Conservation (phyloP, 306 rosid genomes). For the Prunus kanzakura region DNA sequence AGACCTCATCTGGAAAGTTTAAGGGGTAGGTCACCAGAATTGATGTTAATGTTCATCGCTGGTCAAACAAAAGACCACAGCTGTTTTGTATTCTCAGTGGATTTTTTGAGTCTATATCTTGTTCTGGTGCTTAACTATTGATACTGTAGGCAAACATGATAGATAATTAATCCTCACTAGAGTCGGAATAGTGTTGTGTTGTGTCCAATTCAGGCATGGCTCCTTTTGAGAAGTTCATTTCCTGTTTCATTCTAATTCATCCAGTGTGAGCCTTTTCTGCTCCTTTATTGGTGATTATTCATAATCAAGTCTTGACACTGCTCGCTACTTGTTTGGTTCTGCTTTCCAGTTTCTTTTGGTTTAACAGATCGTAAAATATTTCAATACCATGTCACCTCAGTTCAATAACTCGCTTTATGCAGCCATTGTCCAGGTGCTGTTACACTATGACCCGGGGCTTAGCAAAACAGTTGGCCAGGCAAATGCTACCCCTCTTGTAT, state of each 20-base stretch:
- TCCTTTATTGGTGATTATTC: background rate
- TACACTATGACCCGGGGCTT: conserved; percentile 63
- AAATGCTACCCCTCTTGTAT: conserved; percentile 75
- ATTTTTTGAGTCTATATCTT: no score
- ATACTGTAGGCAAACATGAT: no score
- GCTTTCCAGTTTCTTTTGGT: no score
- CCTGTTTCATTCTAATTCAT: background rate
- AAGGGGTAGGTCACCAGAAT: no score
- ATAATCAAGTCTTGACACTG: background rate
- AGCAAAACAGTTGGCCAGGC: conserved; percentile 75
- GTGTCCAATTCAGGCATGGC: no score
- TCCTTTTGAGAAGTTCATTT: background rate
- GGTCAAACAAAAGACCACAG: background rate
- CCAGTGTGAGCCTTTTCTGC: background rate
- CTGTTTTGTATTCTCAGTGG: background rate
- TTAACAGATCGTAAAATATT: background rate
- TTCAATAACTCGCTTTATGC: conserved; percentile 17
- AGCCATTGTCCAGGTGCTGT: conserved; percentile 58
- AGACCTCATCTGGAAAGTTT: no score
- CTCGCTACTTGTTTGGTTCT: no score
- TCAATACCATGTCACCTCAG: background rate
- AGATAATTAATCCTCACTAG: background rate
- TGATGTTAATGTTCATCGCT: no score
- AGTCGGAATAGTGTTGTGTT: background rate
- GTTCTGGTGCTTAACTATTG: no score